phyloP scores from a whole-genome alignment of 306 rosid species.

The Potentilla sterilis region DNA sequence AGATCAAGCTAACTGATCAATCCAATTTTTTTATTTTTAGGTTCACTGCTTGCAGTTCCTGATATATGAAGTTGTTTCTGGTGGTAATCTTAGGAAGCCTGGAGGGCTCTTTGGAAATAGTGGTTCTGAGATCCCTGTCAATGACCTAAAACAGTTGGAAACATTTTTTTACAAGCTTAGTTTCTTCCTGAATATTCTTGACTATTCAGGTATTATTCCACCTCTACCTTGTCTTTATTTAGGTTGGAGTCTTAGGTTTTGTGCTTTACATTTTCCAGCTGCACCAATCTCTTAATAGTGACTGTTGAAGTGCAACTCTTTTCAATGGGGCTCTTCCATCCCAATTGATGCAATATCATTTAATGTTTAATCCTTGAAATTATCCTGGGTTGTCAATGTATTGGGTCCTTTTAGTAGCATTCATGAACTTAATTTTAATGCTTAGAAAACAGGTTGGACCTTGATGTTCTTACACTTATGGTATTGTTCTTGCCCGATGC shows the following conservation, averaged over 20 bases:
- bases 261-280: background rate
- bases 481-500: background rate
- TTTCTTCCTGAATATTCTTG: slow-evolving; percentile 88
- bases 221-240: slow-evolving; percentile 14
- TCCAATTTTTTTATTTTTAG: slow-evolving; percentile 47
- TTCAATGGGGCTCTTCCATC: background rate
- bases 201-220: slow-evolving; percentile 70
- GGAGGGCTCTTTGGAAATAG: slow-evolving; percentile 97
- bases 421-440: background rate
- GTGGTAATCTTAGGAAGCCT: slow-evolving; percentile 98
- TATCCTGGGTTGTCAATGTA: background rate
- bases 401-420: slow-evolving; percentile 2
- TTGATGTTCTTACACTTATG: background rate
- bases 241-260: background rate
- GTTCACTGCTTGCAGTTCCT: slow-evolving; percentile 97
- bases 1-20: slow-evolving; percentile 23
- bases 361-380: background rate
- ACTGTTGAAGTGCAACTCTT: background rate
- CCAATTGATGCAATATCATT: background rate
- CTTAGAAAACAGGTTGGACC: background rate
- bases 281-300: background rate
- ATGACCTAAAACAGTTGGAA: slow-evolving; percentile 86
- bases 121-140: slow-evolving; percentile 91
- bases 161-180: slow-evolving; percentile 94
- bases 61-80: slow-evolving; percentile 96